Evolutionary conservation across 2,329 filamentous ascomycete genomes (phyloP).

Genomic region (Alternaria brassicicola): DNA sequence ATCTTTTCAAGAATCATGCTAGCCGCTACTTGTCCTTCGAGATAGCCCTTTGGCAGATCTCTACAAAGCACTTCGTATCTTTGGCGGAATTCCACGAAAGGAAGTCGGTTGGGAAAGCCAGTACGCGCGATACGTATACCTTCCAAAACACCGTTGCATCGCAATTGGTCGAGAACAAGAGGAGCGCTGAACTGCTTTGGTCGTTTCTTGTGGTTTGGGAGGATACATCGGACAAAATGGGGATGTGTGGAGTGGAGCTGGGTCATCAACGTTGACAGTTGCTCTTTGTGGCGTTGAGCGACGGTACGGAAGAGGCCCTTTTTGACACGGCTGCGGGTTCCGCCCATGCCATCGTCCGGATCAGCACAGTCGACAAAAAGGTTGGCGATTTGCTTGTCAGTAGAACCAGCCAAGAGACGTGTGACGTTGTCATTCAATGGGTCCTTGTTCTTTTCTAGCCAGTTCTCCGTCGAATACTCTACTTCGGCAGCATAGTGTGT

Average conservation of each 20-base stretch:
- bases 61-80: constrained; percentile 95
- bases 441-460: constrained; percentile 99
- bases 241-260: constrained; percentile 96
- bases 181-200: constrained; percentile 91
- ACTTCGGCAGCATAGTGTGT: constrained; percentile 98
- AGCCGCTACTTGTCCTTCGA: constrained; percentile 87
- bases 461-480: constrained; percentile 92
- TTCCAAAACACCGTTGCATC: constrained; percentile 98
- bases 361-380: constrained; percentile 91
- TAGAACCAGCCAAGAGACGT: constrained; percentile 80
- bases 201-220: constrained; percentile 97
- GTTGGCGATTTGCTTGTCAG: constrained; percentile 79
- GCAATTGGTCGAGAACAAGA: constrained; percentile 94
- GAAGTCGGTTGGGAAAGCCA: constrained; percentile 91
- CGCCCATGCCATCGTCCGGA: constrained; percentile 72
- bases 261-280: constrained; percentile 93
- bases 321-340: constrained; percentile 81
- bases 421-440: constrained; percentile 97
- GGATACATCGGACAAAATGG: constrained; percentile 96
- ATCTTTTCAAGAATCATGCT: constrained; percentile 89
- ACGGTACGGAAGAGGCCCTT: constrained; percentile 97
- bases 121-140: constrained; percentile 96
- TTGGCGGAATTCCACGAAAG: constrained; percentile 92
- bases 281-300: constrained; percentile 95
- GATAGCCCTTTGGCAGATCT: constrained; percentile 81